Base-by-base conservation (phyloP, 768 basidiomycete species). In the Leccinum pellstonianum region DNA sequence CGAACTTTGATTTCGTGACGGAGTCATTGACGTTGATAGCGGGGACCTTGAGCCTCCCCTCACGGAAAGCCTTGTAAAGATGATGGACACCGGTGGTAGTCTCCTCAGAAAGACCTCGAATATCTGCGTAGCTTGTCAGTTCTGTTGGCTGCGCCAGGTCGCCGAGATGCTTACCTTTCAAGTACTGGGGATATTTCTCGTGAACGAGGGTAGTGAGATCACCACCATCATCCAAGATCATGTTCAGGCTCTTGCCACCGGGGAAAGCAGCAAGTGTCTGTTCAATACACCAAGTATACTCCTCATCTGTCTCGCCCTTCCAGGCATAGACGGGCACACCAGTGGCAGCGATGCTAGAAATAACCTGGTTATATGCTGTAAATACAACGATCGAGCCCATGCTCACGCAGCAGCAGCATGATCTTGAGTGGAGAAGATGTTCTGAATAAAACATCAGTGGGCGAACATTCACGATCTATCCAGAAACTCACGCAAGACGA, bases 1-100 rank as follows among this genome's bases (percentile, higher is more conserved):
- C 91, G 75, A 99, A 99, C 83, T 99, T 99, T 74, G 95, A 97
- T 80, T 99, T 99, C 66, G 97, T 99, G 72, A 99, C 97, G 5
- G 96, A 97, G 80, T 97, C 95, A 77, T 98, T 98, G 72, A 99
- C 97, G 77, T 99, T 99, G 84, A 99, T 98, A 63, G 97, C 97
- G 61, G 97, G 96, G 65, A 98, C 83, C 82, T 95, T 96, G 73
- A 99, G 86, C 74, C 84, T 92, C 68, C 95, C 96, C 49, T 97
- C 94, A 66, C 93, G 88, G 90, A 95, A 91, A 61, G 90, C 87
- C 83, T 95, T 96, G 89, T 98, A 98, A 29, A 99, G 83, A 80
- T 98, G 95, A 81, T 98, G 97, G 46, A 98, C 96, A 82, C 97
- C 97, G 55, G 97, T 98, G 62, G 97, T 99, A 66, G 97, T 99